A percentile compares a stretch with the other conserved stretches of the same genome.
phyloP scores from a whole-genome alignment of 2,329 filamentous ascomycete genomes.

The Teratosphaeriaceae sp. region DNA sequence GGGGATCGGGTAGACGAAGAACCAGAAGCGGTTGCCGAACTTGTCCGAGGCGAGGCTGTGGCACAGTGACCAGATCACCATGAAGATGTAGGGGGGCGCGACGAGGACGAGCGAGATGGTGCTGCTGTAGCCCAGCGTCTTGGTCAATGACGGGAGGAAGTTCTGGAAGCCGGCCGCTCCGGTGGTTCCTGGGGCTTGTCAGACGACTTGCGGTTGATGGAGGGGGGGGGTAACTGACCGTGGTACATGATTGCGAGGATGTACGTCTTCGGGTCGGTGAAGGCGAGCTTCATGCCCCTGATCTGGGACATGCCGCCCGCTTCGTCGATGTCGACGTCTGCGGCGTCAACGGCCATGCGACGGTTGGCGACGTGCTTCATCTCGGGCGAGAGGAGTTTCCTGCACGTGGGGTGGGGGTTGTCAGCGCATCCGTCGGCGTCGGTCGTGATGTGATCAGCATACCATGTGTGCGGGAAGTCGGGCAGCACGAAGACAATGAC shows the following conservation, averaged over 20 bases:
- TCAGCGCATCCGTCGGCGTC: constrained; percentile 41
- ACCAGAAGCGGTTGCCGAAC: constrained; percentile 44
- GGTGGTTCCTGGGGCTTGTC: no score
- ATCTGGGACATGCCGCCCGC: constrained; percentile 43
- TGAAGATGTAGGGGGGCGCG: constrained; percentile 49
- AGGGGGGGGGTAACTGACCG: no score
- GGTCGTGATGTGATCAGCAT: constrained; percentile 36
- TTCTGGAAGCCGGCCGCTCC: constrained; percentile 49
- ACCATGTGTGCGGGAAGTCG: constrained; percentile 38
- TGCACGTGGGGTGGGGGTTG: no score
- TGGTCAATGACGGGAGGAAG: constrained; percentile 49
- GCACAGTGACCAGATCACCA: constrained; percentile 42
- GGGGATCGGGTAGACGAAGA: constrained; percentile 47
- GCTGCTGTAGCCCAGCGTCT: constrained; percentile 38
- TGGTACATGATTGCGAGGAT: constrained; percentile 41
- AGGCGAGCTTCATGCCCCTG: constrained; percentile 45
- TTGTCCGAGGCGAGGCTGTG: constrained; percentile 43
- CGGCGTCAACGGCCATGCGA: constrained; percentile 45
- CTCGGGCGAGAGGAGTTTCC: constrained; percentile 33
- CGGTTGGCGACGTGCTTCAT: constrained; percentile 42
- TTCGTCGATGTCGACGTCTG: constrained; percentile 44
- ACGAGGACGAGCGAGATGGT: constrained; percentile 44
- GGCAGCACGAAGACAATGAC: constrained; percentile 23
- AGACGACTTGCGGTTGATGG: no score
- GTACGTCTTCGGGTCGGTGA: constrained; percentile 46